Conservation (phyloP, 2,329 filamentous ascomycete genomes). For the Microdochium paspali region DNA sequence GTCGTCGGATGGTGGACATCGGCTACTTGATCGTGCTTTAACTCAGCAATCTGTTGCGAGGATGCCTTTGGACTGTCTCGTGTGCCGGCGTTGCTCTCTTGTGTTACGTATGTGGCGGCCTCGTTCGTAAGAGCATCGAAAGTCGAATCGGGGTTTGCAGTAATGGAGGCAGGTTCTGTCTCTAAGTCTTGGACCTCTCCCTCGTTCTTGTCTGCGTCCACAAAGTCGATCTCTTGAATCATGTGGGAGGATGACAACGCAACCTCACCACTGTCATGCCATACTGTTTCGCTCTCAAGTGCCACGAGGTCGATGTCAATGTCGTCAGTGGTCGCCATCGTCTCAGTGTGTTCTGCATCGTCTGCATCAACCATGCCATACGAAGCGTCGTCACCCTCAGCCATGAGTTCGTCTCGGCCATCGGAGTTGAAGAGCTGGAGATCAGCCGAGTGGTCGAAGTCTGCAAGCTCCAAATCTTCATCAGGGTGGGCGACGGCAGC, state of each 20-base stretch:
- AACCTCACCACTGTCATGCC: slow-evolving; percentile 11
- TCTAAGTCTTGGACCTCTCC: background rate
- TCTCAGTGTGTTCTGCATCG: slow-evolving; percentile 15
- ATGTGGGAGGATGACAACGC: slow-evolving; percentile 5
- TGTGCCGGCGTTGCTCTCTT: too few species aligned
- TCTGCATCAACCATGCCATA: slow-evolving; percentile 22
- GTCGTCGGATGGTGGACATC: too few species aligned
- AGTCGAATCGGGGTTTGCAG: background rate
- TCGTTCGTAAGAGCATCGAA: background rate
- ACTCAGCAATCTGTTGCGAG: too few species aligned
- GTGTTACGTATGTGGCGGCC: too few species aligned
- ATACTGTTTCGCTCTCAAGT: slow-evolving; percentile 12
- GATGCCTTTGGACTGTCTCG: too few species aligned
- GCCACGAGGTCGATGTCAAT: slow-evolving; percentile 21
- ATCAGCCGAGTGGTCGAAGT: slow-evolving; percentile 17
- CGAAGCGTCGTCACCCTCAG: slow-evolving; percentile 20
- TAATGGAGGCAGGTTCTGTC: background rate
- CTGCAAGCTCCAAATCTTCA: slow-evolving; percentile 20
- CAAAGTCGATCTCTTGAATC: slow-evolving; percentile 8
- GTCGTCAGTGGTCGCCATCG: slow-evolving; percentile 12
- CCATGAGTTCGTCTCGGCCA: slow-evolving; percentile 21
- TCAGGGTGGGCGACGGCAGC: slow-evolving; percentile 15
- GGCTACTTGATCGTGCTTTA: too few species aligned
- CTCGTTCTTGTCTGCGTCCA: background rate
- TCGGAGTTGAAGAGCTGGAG: slow-evolving; percentile 19